phyloP scores from a whole-genome alignment of 345 rosid genomes.

The Salix dunnii region DNA sequence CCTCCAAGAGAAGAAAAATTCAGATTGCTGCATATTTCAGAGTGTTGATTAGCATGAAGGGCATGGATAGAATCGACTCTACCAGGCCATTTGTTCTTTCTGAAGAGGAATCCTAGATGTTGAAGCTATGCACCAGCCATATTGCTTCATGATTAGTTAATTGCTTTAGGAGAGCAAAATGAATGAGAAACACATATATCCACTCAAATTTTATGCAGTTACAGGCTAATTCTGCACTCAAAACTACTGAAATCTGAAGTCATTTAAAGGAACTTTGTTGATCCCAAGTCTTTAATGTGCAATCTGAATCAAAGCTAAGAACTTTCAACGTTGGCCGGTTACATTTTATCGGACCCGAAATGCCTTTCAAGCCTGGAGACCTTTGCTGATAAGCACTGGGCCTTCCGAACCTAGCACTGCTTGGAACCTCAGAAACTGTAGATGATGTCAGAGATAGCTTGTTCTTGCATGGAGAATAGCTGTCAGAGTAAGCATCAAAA shows the following conservation, averaged over 20 bases:
- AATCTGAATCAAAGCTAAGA: conserved; percentile 54
- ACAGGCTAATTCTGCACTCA: background rate
- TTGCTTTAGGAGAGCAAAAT: too few relatives aligned
- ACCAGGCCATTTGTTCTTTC: too few relatives aligned
- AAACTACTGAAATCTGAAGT: background rate
- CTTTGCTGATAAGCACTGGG: conserved; percentile 56
- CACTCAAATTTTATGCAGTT: too few relatives aligned
- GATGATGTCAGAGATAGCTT: conserved; percentile 47
- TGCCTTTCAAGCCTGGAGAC: conserved; percentile 69
- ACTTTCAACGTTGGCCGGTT: conserved; percentile 38
- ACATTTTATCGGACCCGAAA: conserved; percentile 51
- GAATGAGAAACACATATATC: too few relatives aligned
- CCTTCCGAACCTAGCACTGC: conserved; percentile 35
- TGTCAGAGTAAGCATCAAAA: conserved; percentile 71
- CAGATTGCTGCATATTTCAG: too few relatives aligned
- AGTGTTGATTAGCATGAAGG: too few relatives aligned
- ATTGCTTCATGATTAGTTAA: too few relatives aligned
- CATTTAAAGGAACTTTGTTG: background rate
- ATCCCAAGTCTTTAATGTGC: conserved; percentile 33
- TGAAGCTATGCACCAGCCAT: too few relatives aligned
- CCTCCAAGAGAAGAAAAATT: too few relatives aligned
- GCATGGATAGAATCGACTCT: too few relatives aligned
- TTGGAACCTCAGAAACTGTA: conserved; percentile 40
- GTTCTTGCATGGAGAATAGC: conserved; percentile 74
- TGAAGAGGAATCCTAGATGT: too few relatives aligned